Evolutionary conservation across 495 filamentous ascomycete species (phyloP).

Genomic region (Podospora pseudopauciseta): DNA sequence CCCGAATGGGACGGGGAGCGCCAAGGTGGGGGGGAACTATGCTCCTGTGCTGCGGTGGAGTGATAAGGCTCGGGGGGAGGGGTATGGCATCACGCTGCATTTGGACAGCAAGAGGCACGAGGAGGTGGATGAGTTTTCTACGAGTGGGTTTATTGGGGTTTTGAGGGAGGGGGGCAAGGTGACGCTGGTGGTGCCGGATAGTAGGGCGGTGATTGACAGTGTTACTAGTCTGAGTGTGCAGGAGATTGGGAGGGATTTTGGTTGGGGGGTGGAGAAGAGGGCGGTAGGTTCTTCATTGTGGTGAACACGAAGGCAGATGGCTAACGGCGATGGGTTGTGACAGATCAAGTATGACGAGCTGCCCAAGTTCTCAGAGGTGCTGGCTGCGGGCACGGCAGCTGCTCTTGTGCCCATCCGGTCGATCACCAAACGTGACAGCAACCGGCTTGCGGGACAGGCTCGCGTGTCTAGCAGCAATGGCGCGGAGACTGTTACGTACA

Average conservation of each 20-base stretch:
- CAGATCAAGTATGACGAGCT: conserved; percentile 80
- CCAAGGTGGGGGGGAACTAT: conserved; percentile 77
- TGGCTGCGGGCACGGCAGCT: conserved; percentile 90
- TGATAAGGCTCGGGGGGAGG: conserved; percentile 65
- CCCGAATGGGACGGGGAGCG: conserved; percentile 67
- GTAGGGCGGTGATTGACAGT: conserved; percentile 74
- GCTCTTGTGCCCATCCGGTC: conserved; percentile 86
- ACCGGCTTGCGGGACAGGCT: conserved; percentile 40
- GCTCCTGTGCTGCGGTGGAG: conserved; percentile 78
- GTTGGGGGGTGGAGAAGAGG: conserved; percentile 64
- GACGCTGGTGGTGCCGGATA: conserved; percentile 75
- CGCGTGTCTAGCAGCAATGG: conserved; percentile 33
- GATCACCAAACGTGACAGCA: conserved; percentile 60
- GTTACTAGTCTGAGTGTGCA: conserved; percentile 71
- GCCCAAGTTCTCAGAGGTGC: conserved; percentile 70
- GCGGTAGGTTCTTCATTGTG: conserved; percentile 36
- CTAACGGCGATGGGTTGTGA: not conserved
- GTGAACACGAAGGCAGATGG: too few species aligned
- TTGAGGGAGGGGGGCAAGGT: conserved; percentile 54
- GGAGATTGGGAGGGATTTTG: conserved; percentile 62
- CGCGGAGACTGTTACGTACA: conserved; percentile 64
- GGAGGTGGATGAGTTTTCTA: conserved; percentile 88
- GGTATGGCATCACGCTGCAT: conserved; percentile 84
- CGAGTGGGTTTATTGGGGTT: conserved; percentile 78
- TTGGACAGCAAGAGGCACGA: conserved; percentile 74